Percentiles rank a stretch among this genome's conserved stretches.
Conservation (phyloP, 495 filamentous ascomycete genomes). For the Staphylotrichum tortipilum region DNA sequence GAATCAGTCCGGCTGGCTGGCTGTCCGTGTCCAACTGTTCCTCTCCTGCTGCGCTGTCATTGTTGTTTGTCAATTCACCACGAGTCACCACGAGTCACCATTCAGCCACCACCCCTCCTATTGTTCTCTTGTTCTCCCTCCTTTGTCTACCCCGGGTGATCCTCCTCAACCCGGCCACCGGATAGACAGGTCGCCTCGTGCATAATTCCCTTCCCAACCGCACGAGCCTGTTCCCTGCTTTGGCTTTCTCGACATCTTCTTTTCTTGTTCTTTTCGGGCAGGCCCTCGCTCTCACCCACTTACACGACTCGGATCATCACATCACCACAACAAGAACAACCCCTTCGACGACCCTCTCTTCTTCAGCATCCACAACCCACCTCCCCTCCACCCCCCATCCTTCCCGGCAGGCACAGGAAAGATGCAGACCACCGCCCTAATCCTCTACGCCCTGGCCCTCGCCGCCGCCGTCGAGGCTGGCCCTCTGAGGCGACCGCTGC, state of each 20-base stretch:
- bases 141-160: neutral
- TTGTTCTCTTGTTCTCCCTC: too few relatives aligned
- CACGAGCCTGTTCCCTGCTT: neutral
- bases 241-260: neutral
- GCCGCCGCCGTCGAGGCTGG: slow-evolving; percentile 18
- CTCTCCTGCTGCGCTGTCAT: too few relatives aligned
- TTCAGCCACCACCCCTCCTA: too few relatives aligned
- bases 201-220: neutral
- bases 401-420: too few relatives aligned
- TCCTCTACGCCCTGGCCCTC: slow-evolving; percentile 10
- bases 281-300: too few relatives aligned
- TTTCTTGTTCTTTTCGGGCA: slow-evolving; percentile 1
- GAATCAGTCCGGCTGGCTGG: too few relatives aligned
- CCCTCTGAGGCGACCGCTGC: slow-evolving; percentile 11
- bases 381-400: too few relatives aligned
- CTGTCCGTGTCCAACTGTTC: too few relatives aligned
- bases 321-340: neutral
- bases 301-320: too few relatives aligned
- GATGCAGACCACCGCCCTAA: slow-evolving; percentile 16
- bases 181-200: neutral
- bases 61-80: too few relatives aligned
- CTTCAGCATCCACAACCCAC: too few relatives aligned
- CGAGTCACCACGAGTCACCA: too few relatives aligned
- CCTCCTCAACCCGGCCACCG: neutral
- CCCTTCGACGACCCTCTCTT: neutral